phyloP scores from a whole-genome alignment of 805 yeast species.

The Metschnikowia reukaufii region DNA sequence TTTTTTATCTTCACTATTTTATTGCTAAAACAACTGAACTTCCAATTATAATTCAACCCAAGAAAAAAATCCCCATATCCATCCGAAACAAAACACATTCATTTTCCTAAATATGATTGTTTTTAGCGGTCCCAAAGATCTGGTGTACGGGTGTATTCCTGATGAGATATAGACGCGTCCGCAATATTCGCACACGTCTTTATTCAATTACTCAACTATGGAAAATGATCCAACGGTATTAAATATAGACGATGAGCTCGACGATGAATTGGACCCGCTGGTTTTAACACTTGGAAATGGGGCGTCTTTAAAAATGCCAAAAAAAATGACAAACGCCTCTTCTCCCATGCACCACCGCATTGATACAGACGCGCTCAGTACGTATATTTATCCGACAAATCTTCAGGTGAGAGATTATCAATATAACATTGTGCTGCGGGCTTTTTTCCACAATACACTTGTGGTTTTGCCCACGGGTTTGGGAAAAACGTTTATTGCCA shows the following conservation, averaged over 20 bases:
- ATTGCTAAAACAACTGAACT: no score
- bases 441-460: conserved; percentile 70
- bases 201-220: background rate
- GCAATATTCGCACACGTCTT: background rate
- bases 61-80: no score
- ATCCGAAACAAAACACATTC: no score
- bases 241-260: conserved; percentile 12
- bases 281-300: conserved; percentile 2
- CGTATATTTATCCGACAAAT: conserved; percentile 83
- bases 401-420: conserved; percentile 86
- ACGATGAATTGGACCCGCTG: conserved; percentile 18
- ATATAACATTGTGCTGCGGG: conserved; percentile 68
- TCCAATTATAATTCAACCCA: no score
- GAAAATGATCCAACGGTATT: background rate
- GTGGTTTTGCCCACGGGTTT: conserved; percentile 97
- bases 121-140: background rate
- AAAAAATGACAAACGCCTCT: background rate
- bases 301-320: background rate
- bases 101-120: background rate
- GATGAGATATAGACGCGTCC: background rate
- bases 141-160: conserved; percentile 6
- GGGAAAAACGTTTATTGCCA: conserved; percentile 96
- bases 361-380: conserved; percentile 17
- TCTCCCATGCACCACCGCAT: conserved; percentile 12
- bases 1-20: no score